Conservation (phyloP, 805 yeast genomes). For the Blastobotrys muscicola region DNA sequence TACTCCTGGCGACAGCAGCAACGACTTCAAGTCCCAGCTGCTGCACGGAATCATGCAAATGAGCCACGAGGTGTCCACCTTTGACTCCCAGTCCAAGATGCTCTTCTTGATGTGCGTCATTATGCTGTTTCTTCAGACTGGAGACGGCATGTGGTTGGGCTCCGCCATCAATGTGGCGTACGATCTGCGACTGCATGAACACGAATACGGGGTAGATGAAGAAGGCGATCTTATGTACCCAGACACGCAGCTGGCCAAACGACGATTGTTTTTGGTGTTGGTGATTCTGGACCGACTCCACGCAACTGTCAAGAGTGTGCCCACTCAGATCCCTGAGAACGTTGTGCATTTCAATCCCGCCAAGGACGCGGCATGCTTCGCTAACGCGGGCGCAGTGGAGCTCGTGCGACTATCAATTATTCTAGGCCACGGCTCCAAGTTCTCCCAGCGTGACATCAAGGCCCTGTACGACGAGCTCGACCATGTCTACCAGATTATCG, state of each 20-base stretch:
- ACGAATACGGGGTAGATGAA: background rate
- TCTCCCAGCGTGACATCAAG: background rate
- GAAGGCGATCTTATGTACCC: too few relatives aligned
- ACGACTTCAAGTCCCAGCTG: constrained; percentile 7
- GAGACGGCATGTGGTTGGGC: constrained; percentile 28
- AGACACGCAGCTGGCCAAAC: constrained; percentile 1
- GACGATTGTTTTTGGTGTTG: constrained; percentile 23
- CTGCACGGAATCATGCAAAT: constrained; percentile 4
- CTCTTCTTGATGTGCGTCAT: constrained; percentile 27
- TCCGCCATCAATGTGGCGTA: constrained; percentile 27
- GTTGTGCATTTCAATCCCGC: constrained; percentile 15
- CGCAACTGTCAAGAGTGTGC: constrained; percentile 17
- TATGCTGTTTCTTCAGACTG: constrained; percentile 25
- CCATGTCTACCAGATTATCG: constrained; percentile 6
- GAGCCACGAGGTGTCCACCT: constrained; percentile 4
- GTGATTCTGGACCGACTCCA: constrained; percentile 23
- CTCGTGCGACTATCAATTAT: constrained; percentile 14
- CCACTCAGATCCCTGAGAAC: constrained; percentile 19
- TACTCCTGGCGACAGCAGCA: constrained; percentile 1
- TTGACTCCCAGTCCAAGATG: constrained; percentile 16
- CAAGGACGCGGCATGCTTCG: constrained; percentile 10
- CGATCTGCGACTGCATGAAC: constrained; percentile 11
- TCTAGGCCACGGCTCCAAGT: constrained; percentile 7
- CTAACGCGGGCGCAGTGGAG: constrained; percentile 10
- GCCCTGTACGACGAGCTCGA: constrained; percentile 1